These are phyloP conservation scores for Pseudotulostoma volvatum DNA, from an alignment of 495 filamentous ascomycete species.

Conservation along the genomic window DNA sequence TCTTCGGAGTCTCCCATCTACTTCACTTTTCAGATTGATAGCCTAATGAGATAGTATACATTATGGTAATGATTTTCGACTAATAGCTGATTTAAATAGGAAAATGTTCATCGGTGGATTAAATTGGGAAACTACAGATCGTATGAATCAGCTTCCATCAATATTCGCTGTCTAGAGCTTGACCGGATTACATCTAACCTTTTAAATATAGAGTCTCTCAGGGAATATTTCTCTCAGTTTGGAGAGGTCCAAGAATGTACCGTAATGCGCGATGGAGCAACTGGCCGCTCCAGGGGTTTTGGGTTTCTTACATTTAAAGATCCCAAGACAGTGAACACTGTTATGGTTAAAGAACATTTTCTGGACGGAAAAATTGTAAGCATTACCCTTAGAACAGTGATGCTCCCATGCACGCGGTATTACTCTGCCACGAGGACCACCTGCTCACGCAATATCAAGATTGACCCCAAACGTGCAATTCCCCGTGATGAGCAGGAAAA, in stretches of 20 bases:
- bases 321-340: constrained; percentile 91
- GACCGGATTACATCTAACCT: constrained; percentile 7
- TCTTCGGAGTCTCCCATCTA: no score
- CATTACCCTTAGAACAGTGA: constrained; percentile 5
- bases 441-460: constrained; percentile 37
- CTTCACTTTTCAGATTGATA: no score
- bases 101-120: constrained; percentile 99
- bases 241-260: constrained; percentile 96
- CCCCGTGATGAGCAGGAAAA: constrained; percentile 95
- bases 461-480: constrained; percentile 95
- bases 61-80: constrained; percentile 3
- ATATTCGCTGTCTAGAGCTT: background rate
- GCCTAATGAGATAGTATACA: no score
- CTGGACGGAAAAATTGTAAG: constrained; percentile 96
- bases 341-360: constrained; percentile 99
- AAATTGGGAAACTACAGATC: constrained; percentile 98
- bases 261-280: constrained; percentile 92
- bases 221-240: constrained; percentile 95
- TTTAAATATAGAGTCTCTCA: constrained; percentile 77
- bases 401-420: constrained; percentile 2
- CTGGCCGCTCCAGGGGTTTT: constrained; percentile 85
- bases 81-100: constrained; percentile 31
- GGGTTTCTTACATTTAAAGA: constrained; percentile 97
- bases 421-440: background rate
- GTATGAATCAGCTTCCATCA: constrained; percentile 35